phyloP scores from a whole-genome alignment of 2,329 filamentous ascomycete genomes.

The Xylariaceae sp. region DNA sequence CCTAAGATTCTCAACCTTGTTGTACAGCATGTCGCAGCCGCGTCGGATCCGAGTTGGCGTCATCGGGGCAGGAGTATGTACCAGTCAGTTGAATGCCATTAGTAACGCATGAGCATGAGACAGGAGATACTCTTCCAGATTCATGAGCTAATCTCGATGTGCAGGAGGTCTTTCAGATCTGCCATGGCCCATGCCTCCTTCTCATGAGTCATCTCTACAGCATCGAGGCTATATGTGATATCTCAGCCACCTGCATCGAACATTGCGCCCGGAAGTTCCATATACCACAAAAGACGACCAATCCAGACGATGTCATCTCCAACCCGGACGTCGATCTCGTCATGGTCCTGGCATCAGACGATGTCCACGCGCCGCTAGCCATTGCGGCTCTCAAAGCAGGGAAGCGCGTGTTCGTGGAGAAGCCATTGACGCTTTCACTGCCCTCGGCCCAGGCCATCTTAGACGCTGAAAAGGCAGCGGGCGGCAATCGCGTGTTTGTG shows the following conservation, averaged over 20 bases:
- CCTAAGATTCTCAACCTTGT: not conserved
- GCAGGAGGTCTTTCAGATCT: constrained; percentile 1
- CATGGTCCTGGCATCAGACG: constrained; percentile 48
- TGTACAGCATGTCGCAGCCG: not conserved
- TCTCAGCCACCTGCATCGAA: not conserved
- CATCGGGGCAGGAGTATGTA: not conserved
- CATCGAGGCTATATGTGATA: not conserved
- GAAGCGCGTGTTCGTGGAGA: constrained; percentile 57
- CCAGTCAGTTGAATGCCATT: not conserved
- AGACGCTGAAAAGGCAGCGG: constrained; percentile 40
- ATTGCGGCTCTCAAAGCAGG: constrained; percentile 46
- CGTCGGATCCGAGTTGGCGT: not conserved
- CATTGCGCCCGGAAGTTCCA: not conserved
- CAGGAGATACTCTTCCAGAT: not conserved
- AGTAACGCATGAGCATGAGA: too few relatives aligned
- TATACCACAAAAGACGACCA: constrained; percentile 25
- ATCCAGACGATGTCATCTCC: constrained; percentile 37
- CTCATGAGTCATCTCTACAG: not conserved
- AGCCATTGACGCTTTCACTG: constrained; percentile 49
- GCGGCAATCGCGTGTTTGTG: constrained; percentile 47
- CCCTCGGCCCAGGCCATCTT: constrained; percentile 43
- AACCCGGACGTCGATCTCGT: constrained; percentile 45
- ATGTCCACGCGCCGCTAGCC: constrained; percentile 47
- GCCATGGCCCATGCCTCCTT: constrained; percentile 1
- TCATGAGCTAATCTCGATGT: not conserved